Base-by-base conservation (phyloP, 768 basidiomycete species). In the Naganishia vaughanmartiniae region DNA sequence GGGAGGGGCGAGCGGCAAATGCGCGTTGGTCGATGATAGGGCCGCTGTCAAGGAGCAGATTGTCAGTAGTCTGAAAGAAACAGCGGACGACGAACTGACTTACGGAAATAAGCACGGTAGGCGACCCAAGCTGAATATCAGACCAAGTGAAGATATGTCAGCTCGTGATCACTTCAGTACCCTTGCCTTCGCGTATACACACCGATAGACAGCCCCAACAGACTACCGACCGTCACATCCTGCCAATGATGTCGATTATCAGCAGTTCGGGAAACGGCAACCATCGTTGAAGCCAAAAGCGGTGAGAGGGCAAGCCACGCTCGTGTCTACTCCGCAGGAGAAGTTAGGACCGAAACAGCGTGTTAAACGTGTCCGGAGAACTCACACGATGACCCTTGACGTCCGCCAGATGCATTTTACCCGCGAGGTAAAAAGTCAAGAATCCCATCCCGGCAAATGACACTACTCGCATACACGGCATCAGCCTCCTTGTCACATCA, bases 401-500 rank as follows among this genome's bases (percentile, higher is more conserved):
- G 78, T 96, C 93, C 73, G 93, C 95, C 6, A 98, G 82, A 76
- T 94, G 93, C 75, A 95, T 83, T 81, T 98, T 97, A 2, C 94
- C 96, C 14, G 91, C 90, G 7, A 94, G 82, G 79, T 96, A 98
- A 73, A 91, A 89, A 0, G 89, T 84, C 48, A 98, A 84, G 82
- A 93, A 94, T 1, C 90, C 91, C 10, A 99, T 84, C 0, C 95
- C 95, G 7, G 93, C 91, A 78, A 95, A 97, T 0, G 93, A 92
- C 66, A 95, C 54, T 58, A n/a, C 28, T 15, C 51, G 31, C 15
- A 46, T 17, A 4, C 7, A 46, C 46, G 21, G 21, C 45, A 34
- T 31, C 30, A 28, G n/a, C n/a, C n/a, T n/a, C n/a, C n/a, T n/a
- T n/a, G n/a, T n/a, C n/a, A n/a, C n/a, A n/a, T n/a, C n/a, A n/a